Evolutionary conservation across 108 stramenopile genomes (phyloP), one percentile per base, ranked within the genome.

Genomic region (Pseudonitzschia multistriata): DNA sequence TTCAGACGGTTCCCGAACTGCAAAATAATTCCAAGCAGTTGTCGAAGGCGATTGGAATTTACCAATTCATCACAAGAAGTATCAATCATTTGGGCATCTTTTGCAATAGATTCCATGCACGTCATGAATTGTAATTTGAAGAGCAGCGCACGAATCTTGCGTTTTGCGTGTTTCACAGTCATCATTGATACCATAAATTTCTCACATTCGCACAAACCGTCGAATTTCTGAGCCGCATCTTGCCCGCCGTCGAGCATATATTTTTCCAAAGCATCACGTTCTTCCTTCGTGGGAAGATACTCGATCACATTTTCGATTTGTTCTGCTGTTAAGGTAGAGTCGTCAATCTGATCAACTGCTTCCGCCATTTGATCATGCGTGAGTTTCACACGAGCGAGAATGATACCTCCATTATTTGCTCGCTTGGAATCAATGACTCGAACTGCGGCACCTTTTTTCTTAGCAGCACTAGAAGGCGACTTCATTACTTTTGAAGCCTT

Each of bases 351-450:
- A 57, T 94, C 93, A 28, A 94, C 87, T 10, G 81, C 89, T 62
- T 88, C 81, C 13, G 95, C 91, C 86, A 92, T 81, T 14, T 90
- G 88, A 67, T 92, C 88, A 57, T 92, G 89, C 45, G 81, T 88
- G 81, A 92, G 88, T 70, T 90, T 90, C 13, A 96, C 65, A 42
- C 94, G 76, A 19, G 96, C 94, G 42, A 97, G 77, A 57, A 91
- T 87, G 47, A 97, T 97, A 36, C 93, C 93, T 1, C 90, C 93
- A 80, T 97, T 97, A 78, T 96, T 94, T 10, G 91, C 95, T 33
- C 95, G 72, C 73, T 97, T 97, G 10, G 84, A 68, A 62, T 96
- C 92, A 69, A 97, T 95, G 17, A 91, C 90, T 27, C 91, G 83
- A 17, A 94, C 91, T 10, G 81, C 62, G 49, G 81, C 64, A 72